Percentiles rank a stretch among this genome's conserved stretches.
Evolutionary conservation across 805 yeast genomes (phyloP).

Genomic region (Suhomyces sp.): DNA sequence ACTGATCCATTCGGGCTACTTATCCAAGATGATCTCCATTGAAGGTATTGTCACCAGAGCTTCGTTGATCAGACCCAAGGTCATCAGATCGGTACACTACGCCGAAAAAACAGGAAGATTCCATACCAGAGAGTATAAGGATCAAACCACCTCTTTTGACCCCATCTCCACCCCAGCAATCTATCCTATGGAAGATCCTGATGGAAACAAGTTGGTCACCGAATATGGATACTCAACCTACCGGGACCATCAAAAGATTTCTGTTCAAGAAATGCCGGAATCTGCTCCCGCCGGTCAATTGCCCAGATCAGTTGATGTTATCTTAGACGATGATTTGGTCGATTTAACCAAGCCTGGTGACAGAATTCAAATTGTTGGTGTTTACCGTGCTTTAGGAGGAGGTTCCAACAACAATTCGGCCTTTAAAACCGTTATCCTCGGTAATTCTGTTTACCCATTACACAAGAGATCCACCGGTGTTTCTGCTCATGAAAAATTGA

Average conservation of each 20-base stretch:
- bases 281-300: conserved; percentile 97
- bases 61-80: conserved; percentile 89
- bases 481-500: conserved; percentile 63
- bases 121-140: conserved; percentile 89
- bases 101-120: conserved; percentile 81
- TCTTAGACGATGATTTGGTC: conserved; percentile 93
- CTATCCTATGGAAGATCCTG: conserved; percentile 90
- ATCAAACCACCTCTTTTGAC: conserved; percentile 87
- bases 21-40: conserved; percentile 80
- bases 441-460: conserved; percentile 84
- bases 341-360: conserved; percentile 95
- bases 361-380: conserved; percentile 90
- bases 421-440: conserved; percentile 80
- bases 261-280: conserved; percentile 98
- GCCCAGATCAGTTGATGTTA: conserved; percentile 88
- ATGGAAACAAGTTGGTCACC: conserved; percentile 82
- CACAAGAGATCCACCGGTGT: conserved; percentile 88
- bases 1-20: conserved; percentile 70
- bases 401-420: conserved; percentile 57
- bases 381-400: conserved; percentile 87
- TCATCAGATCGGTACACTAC: conserved; percentile 88
- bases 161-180: conserved; percentile 80
- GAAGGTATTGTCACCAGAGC: conserved; percentile 97
- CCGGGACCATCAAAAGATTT: conserved; percentile 88
- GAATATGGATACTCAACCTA: conserved; percentile 93